Evolutionary conservation across 2,329 filamentous ascomycete species (phyloP), one percentile per base, ranked within the genome.

Genomic region (Hypoxylon sp.): DNA sequence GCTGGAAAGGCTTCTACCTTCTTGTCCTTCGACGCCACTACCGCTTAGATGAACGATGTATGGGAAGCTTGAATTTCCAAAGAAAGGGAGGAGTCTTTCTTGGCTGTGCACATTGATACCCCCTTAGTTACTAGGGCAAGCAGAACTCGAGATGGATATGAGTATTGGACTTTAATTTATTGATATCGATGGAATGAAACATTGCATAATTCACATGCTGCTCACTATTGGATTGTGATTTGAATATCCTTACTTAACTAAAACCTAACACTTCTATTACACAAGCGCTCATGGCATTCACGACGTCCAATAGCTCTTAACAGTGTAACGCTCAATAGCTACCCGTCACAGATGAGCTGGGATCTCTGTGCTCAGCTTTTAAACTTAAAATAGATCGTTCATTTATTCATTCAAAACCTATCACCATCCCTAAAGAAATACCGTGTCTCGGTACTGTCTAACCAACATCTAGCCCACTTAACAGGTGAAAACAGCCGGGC

Each of bases 1-100:
- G 83, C 84, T 2, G 86, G 87, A 3, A 79, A 84, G 31, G 64
- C 78, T 1, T 85, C 82, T 0, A 84, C 80, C 29, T 73, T 76
- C 62, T 73, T 82, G 47, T 62, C 71, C 2, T 82, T 83, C 67
- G 74, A 77, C 65, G 82, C 74, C 6, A 74, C 67, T 17, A 77
- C 47, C n/a, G 42, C 62, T 10, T 77, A 74, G 71, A 32, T 6
- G 7, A 31, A 19, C 15, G 21, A 37, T 11, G 31, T 13, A 17
- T 31, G 27, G 29, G 46, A 21, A 11, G 31, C 31, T 1, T 48
- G 24, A 21, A 5, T 2, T n/a, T 17, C 15, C n/a, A 7, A 24
- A 8, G 29, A 31, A 58, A 13, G 54, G 19, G 52, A 32, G 19
- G 10, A 15, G 10, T 8, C n/a, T 7, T 2, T 31, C n/a, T 46